Evolutionary conservation across 495 filamentous ascomycete genomes (phyloP).

Genomic region (Neurospora sp.): DNA sequence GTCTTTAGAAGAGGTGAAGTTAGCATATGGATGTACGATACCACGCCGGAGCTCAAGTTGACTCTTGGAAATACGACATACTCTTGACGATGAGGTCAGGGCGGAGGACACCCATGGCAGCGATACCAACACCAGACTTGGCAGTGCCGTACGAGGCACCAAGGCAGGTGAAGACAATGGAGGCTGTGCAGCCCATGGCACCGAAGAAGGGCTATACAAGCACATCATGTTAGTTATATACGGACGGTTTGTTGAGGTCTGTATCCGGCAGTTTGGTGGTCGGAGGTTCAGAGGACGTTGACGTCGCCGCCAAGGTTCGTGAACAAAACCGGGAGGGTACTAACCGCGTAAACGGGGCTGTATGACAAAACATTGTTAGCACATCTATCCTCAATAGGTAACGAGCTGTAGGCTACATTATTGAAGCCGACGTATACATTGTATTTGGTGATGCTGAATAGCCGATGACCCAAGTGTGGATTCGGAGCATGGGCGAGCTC

Average conservation of each 20-base stretch:
- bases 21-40: conserved; percentile 6
- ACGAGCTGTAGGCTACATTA: not conserved
- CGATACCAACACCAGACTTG: conserved; percentile 98
- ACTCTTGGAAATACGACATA: conserved; percentile 39
- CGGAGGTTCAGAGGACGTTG: not conserved
- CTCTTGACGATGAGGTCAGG: conserved; percentile 99
- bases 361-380: conserved; percentile 17
- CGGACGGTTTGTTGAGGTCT: not conserved
- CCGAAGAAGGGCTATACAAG: conserved; percentile 85
- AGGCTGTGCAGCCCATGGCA: conserved; percentile 96
- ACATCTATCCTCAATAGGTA: not conserved
- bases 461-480: conserved; percentile 15
- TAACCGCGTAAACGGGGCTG: conserved; percentile 98
- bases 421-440: not conserved
- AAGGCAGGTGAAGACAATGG: conserved; percentile 98
- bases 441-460: not conserved
- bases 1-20: conserved; percentile 44
- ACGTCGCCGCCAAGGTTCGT: not conserved
- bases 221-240: not conserved
- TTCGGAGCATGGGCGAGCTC: conserved; percentile 11
- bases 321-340: conserved; percentile 34
- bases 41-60: conserved; percentile 1
- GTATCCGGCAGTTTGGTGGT: not conserved
- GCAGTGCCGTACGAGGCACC: conserved; percentile 97
- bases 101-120: conserved; percentile 93